phyloP scores from a whole-genome alignment of 306 rosid genomes.

The Cicer cuneatum region DNA sequence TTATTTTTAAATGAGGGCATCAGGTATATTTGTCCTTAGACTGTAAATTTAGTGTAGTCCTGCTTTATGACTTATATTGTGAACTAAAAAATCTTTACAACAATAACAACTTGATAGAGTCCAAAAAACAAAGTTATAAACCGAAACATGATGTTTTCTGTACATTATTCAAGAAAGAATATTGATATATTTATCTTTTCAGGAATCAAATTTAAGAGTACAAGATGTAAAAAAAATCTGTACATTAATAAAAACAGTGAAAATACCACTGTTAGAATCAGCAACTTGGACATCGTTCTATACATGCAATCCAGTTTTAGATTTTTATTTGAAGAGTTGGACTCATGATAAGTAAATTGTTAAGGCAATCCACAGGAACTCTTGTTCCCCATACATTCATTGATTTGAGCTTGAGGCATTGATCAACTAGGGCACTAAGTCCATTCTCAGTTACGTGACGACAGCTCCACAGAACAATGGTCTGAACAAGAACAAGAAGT shows the following conservation, averaged over 20 bases:
- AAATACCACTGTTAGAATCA: constrained; percentile 13
- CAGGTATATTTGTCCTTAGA: neutral
- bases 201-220: constrained; percentile 6
- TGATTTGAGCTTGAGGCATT: constrained; percentile 75
- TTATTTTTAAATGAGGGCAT: constrained; percentile 2
- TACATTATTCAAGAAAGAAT: constrained; percentile 36
- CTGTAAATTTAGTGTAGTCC: neutral
- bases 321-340: constrained; percentile 76
- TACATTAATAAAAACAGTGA: constrained; percentile 40
- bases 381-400: constrained; percentile 91
- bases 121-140: neutral
- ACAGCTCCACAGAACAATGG: constrained; percentile 90
- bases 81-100: constrained; percentile 26
- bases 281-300: constrained; percentile 37
- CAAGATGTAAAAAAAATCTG: constrained; percentile 39
- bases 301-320: constrained; percentile 40
- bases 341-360: constrained; percentile 58
- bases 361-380: constrained; percentile 70
- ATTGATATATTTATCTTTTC: constrained; percentile 30
- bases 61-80: neutral
- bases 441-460: constrained; percentile 84
- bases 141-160: constrained; percentile 4
- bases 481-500: constrained; percentile 53
- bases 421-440: constrained; percentile 66
- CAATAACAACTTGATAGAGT: constrained; percentile 12